Base-by-base conservation (phyloP, 164 flowering plant species). In the Vitis vinifera region DNA sequence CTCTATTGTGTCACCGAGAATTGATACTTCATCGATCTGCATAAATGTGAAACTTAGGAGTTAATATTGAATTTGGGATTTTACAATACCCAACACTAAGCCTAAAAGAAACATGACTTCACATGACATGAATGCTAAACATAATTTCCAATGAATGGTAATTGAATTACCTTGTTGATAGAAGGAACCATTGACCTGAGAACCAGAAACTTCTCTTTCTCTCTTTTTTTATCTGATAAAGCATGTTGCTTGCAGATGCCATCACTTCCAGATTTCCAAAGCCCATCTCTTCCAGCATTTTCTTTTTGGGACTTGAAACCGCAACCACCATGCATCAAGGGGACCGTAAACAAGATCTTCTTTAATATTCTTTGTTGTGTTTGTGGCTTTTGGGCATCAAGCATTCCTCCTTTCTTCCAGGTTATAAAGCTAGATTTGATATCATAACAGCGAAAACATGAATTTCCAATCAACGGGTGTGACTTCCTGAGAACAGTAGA, bases 141-240 rank as follows among this genome's bases (percentile, higher is more conserved):
- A 27, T 12, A 19, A 66, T 2, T 16, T 47, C 10, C 52, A 55
- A 27, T 10, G 31, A 53, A 31, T 8, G 1, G 29, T 15, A 8
- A 53, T 11, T 31, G 3, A 73, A 56, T 17, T 82, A 94, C 98
- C 97, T 92, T 83, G 75, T 74, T 75, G 50, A 80, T 69, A 14
- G 90, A 80, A 59, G 98, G 97, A 68, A 89, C 83, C 75, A 92
- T 58, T 2, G 93, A 87, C 71, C 79, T 83, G 55, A 92, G 92
- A 62, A 83, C 73, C 44, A 73, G 58, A 77, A 91, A 85, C 61
- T 86, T 85, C 48, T 85, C 90, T 15, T 88, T 78, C 48, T 76
- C 86, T 69, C 17, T 71, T 74, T 66, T 70, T 63, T 65, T 70
- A 66, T 86, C 90, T 37, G 78, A 72, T 62, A 80, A 59, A 51